Evolutionary conservation across 768 basidiomycete species (phyloP).

Genomic region (Hericium coralloides): DNA sequence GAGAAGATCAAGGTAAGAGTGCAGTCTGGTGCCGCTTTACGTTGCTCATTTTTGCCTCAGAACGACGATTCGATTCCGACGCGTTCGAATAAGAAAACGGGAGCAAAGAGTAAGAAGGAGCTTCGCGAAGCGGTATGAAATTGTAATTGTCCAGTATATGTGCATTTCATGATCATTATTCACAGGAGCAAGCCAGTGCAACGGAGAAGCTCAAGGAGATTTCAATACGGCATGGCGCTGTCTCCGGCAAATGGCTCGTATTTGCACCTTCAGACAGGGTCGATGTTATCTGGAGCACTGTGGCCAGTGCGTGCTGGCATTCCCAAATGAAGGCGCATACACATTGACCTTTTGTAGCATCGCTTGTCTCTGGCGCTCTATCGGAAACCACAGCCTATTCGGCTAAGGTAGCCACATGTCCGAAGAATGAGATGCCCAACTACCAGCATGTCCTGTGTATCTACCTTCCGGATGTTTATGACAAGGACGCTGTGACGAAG

Average conservation of each 20-base stretch:
- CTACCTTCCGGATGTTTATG: slow-evolving; percentile 64
- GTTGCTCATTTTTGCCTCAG: slow-evolving; percentile 25
- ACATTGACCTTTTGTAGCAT: slow-evolving; percentile 30
- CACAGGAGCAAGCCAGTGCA: slow-evolving; percentile 52
- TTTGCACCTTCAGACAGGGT: slow-evolving; percentile 56
- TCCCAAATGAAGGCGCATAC: not conserved
- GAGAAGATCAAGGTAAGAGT: slow-evolving; percentile 49
- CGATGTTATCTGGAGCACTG: slow-evolving; percentile 50
- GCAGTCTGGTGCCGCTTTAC: not conserved
- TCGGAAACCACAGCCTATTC: slow-evolving; percentile 44
- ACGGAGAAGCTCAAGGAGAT: slow-evolving; percentile 50
- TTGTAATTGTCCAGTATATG: not conserved
- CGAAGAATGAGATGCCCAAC: slow-evolving; percentile 35
- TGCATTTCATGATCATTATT: not conserved
- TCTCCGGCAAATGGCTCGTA: slow-evolving; percentile 67
- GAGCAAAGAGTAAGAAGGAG: slow-evolving; percentile 68
- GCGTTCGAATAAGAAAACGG: slow-evolving; percentile 64
- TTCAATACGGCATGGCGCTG: slow-evolving; percentile 42
- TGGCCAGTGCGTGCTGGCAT: slow-evolving; percentile 42
- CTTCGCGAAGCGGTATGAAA: slow-evolving; percentile 53
- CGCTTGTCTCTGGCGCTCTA: slow-evolving; percentile 55
- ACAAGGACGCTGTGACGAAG: slow-evolving; percentile 48
- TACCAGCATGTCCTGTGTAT: slow-evolving; percentile 62
- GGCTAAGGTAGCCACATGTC: slow-evolving; percentile 62
- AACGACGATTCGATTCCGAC: slow-evolving; percentile 57